Conservation (phyloP, 2,329 filamentous ascomycete genomes). For the Phialocephala subalpina region DNA sequence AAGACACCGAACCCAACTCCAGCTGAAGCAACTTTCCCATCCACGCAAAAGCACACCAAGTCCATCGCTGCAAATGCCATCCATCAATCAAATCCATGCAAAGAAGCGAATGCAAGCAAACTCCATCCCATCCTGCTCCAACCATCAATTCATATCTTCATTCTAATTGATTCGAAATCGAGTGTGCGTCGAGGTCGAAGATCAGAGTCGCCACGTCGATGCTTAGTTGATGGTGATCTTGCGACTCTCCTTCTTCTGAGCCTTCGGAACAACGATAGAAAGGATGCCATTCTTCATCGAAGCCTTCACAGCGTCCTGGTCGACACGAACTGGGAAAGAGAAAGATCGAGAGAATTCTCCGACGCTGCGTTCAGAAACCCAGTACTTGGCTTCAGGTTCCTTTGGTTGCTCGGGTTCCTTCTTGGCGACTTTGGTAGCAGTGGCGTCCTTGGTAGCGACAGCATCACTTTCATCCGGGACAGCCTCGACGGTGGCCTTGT, state of each 20-base stretch:
- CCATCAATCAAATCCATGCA: slow-evolving; percentile 10
- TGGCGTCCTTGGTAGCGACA: slow-evolving; percentile 28
- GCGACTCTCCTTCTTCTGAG: slow-evolving; percentile 63
- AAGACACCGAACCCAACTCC: slow-evolving; percentile 14
- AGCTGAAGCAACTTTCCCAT: slow-evolving; percentile 8
- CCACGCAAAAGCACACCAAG: slow-evolving; percentile 7
- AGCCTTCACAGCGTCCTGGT: slow-evolving; percentile 68
- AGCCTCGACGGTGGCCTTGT: slow-evolving; percentile 65
- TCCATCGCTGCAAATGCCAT: slow-evolving; percentile 14
- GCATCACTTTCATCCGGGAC: slow-evolving; percentile 35
- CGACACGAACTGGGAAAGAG: slow-evolving; percentile 70
- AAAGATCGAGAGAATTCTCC: slow-evolving; percentile 75
- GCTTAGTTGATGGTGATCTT: slow-evolving; percentile 57
- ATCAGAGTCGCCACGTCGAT: background rate
- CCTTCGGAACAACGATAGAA: slow-evolving; percentile 70
- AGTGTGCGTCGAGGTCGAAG: background rate
- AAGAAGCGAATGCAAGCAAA: slow-evolving; percentile 9
- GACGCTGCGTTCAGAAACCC: slow-evolving; percentile 71
- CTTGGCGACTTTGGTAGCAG: slow-evolving; percentile 22
- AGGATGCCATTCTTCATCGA: slow-evolving; percentile 72
- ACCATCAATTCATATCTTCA: slow-evolving; percentile 9
- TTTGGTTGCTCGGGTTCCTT: slow-evolving; percentile 22
- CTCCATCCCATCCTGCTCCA: slow-evolving; percentile 1
- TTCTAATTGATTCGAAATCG: slow-evolving; percentile 2
- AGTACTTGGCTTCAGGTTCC: slow-evolving; percentile 65